A percentile compares a stretch with the other conserved stretches of the same genome.
Evolutionary conservation across 306 rosid genomes (phyloP).

Genomic region (Hippophae rhamnoides): DNA sequence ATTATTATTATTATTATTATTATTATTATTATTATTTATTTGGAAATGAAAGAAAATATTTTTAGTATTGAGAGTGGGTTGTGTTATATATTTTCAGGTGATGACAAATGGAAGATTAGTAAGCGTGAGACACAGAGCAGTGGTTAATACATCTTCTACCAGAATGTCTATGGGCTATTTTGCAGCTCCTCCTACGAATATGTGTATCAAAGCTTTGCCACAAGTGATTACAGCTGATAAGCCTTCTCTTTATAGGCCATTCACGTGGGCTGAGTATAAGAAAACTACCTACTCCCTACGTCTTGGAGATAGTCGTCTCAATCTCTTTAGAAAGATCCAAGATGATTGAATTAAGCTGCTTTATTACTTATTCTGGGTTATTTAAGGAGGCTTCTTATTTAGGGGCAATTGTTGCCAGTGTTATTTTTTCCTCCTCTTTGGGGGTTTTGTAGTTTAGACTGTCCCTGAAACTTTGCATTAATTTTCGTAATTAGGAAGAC

Average conservation of each 20-base stretch:
- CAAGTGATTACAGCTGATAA: slow-evolving; percentile 40
- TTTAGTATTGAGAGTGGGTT: too few relatives aligned
- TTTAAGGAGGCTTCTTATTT: too few relatives aligned
- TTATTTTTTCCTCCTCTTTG: too few relatives aligned
- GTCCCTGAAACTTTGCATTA: too few relatives aligned
- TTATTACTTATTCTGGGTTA: too few relatives aligned
- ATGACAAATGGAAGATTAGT: slow-evolving; percentile 79
- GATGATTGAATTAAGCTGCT: background rate
- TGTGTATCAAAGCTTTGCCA: slow-evolving; percentile 36
- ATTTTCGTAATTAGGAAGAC: too few relatives aligned
- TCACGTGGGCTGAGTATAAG: slow-evolving; percentile 84
- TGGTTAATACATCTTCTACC: slow-evolving; percentile 32
- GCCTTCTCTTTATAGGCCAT: slow-evolving; percentile 48
- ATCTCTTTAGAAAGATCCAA: slow-evolving; percentile 31
- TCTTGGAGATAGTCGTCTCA: slow-evolving; percentile 52
- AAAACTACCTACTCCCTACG: slow-evolving; percentile 43
- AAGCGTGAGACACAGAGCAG: slow-evolving; percentile 69
- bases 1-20: too few relatives aligned
- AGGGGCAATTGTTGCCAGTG: too few relatives aligned
- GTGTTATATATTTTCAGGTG: slow-evolving; percentile 24
- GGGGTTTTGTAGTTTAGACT: too few relatives aligned
- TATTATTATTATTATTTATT: background rate
- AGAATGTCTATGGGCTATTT: slow-evolving; percentile 68
- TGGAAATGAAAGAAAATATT: too few relatives aligned
- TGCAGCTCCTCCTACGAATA: slow-evolving; percentile 54